phyloP scores from a whole-genome alignment of 78 protist genomes.

The Dictyostelium capitatum region DNA sequence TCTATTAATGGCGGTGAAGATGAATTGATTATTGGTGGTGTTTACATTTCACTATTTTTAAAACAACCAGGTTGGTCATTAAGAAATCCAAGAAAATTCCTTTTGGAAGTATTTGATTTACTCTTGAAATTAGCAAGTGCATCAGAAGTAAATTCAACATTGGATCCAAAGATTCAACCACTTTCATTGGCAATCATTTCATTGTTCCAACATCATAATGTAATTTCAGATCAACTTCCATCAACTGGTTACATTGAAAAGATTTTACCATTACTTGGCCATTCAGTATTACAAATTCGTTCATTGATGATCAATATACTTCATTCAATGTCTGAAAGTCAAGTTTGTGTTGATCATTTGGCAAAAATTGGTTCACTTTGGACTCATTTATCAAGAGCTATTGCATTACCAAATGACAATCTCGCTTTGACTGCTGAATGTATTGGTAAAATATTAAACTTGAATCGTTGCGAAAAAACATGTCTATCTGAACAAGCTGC shows the following conservation, averaged over 20 bases:
- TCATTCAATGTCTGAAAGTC: constrained; percentile 68
- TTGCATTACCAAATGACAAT: constrained; percentile 32
- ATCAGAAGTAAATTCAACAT: background rate
- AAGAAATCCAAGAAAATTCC: constrained; percentile 85
- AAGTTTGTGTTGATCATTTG: constrained; percentile 47
- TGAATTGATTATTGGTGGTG: constrained; percentile 86
- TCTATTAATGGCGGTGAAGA: constrained; percentile 12
- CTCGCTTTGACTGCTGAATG: constrained; percentile 43
- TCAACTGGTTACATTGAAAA: constrained; percentile 77
- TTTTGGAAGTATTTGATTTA: constrained; percentile 57
- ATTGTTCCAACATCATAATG: constrained; percentile 55
- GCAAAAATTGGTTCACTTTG: constrained; percentile 28
- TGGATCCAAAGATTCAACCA: constrained; percentile 51
- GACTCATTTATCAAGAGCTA: constrained; percentile 12
- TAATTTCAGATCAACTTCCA: constrained; percentile 58
- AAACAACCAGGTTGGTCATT: constrained; percentile 89
- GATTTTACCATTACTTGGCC: constrained; percentile 42
- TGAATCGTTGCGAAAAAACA: constrained; percentile 75
- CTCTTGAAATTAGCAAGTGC: constrained; percentile 10
- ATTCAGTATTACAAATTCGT: constrained; percentile 36
- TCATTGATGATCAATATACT: constrained; percentile 49
- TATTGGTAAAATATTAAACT: constrained; percentile 26
- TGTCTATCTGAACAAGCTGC: constrained; percentile 49
- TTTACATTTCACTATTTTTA: constrained; percentile 80
- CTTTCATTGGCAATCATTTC: constrained; percentile 40